Conservation (phyloP, 352 stramenopile genomes). For the Phytopythium cucurbitacearum region DNA sequence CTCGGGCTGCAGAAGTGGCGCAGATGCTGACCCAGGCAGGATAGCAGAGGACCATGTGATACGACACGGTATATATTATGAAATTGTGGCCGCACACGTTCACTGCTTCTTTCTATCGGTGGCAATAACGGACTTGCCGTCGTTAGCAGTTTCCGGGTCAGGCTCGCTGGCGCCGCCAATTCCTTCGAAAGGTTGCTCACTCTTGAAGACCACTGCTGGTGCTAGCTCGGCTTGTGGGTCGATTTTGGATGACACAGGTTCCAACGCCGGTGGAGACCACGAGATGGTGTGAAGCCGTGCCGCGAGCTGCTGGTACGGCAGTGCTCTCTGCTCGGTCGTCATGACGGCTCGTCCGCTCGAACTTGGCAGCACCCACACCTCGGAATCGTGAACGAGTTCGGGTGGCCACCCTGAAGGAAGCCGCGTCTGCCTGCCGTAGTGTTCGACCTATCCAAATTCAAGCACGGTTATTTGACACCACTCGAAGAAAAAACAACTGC, state of each 20-base stretch:
- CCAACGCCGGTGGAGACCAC: slow-evolving; percentile 20
- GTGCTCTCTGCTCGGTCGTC: slow-evolving; percentile 61
- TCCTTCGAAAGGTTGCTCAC: too few species aligned
- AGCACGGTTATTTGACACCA: too few species aligned
- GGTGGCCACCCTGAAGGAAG: slow-evolving; percentile 69
- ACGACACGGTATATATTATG: too few species aligned
- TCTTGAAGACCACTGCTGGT: too few species aligned
- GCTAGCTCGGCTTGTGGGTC: too few species aligned
- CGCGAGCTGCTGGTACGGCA: slow-evolving; percentile 69
- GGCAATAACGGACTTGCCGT: too few species aligned
- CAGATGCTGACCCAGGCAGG: background rate
- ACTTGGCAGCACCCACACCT: slow-evolving; percentile 83
- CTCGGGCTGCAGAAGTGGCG: slow-evolving; percentile 23
- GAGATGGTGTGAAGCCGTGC: slow-evolving; percentile 51
- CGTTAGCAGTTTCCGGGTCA: too few species aligned
- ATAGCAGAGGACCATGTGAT: slow-evolving; percentile 36
- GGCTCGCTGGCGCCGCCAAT: too few species aligned
- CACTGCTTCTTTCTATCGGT: too few species aligned
- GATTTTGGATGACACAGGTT: too few species aligned
- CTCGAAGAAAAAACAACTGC: background rate
- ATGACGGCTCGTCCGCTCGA: slow-evolving; percentile 81
- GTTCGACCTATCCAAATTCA: slow-evolving; percentile 27
- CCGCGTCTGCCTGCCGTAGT: slow-evolving; percentile 45
- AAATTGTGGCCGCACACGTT: too few species aligned
- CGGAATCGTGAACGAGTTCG: slow-evolving; percentile 46